phyloP scores from a whole-genome alignment of 345 rosid species.

The Leavenworthia alabamica region DNA sequence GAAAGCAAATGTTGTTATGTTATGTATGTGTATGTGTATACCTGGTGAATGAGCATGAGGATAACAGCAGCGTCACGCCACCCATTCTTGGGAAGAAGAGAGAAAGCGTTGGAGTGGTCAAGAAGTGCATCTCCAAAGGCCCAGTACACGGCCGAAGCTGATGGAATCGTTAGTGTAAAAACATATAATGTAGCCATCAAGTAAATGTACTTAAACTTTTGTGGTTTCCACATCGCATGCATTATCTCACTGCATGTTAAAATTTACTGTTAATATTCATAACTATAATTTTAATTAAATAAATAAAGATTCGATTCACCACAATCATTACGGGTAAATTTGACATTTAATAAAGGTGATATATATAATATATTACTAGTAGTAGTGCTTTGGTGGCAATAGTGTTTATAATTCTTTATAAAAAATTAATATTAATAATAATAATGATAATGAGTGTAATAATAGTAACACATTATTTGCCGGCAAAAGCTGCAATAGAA shows the following conservation, averaged over 20 bases:
- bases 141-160: conserved; percentile 95
- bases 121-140: conserved; percentile 91
- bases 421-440: conserved; percentile 1
- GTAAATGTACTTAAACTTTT: conserved; percentile 90
- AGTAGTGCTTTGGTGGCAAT: conserved; percentile 8
- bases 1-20: not conserved
- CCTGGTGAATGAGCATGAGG: conserved; percentile 98
- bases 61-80: conserved; percentile 93
- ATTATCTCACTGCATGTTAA: conserved; percentile 40
- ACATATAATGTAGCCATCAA: conserved; percentile 89
- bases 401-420: not conserved
- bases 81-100: conserved; percentile 69
- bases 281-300: not conserved
- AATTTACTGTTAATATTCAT: not conserved
- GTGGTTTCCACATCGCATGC: conserved; percentile 99
- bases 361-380: conserved; percentile 12
- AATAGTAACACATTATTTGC: conserved; percentile 41
- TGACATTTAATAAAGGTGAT: not conserved
- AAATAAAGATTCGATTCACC: not conserved
- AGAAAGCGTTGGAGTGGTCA: conserved; percentile 83
- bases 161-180: conserved; percentile 88
- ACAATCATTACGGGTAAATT: not conserved
- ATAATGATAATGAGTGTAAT: conserved; percentile 23
- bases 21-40: conserved; percentile 18
- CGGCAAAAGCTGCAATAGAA: conserved; percentile 93